These are phyloP conservation scores for Pyrenochaeta sp. DNA, from an alignment of 2,329 filamentous ascomycete species.

Conservation along the genomic window DNA sequence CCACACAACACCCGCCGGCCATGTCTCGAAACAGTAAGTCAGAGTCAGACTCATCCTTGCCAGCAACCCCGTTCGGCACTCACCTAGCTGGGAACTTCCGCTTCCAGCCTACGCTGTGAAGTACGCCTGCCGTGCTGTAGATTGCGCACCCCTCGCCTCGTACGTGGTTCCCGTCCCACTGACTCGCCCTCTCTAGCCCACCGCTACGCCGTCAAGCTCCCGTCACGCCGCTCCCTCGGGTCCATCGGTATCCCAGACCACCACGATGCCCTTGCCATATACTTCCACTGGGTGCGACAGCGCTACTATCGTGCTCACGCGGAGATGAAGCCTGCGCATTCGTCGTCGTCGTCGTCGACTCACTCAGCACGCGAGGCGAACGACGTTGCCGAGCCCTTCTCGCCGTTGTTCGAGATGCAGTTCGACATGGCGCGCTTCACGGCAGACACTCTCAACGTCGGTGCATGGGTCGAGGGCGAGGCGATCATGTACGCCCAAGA, in stretches of 20 bases:
- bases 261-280: conserved; percentile 31
- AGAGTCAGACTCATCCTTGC: too few species aligned
- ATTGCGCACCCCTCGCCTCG: neutral
- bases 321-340: neutral
- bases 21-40: conserved; percentile 18
- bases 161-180: neutral
- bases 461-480: conserved; percentile 9
- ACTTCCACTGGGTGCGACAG: conserved; percentile 31
- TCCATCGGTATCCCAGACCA: conserved; percentile 30
- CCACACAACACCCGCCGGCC: neutral
- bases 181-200: conserved; percentile 1
- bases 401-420: neutral
- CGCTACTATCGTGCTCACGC: conserved; percentile 13
- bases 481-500: conserved; percentile 6
- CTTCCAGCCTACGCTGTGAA: neutral
- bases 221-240: conserved; percentile 23
- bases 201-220: conserved; percentile 7
- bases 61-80: too few species aligned
- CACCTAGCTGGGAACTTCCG: neutral
- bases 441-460: conserved; percentile 8
- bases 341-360: neutral
- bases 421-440: neutral
- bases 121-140: neutral
- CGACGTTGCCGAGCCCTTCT: neutral
- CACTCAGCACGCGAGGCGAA: neutral